Percentiles rank a stretch among this genome's conserved stretches.
Conservation (phyloP, 2,329 filamentous ascomycete genomes). For the Fusarium kyushuense region DNA sequence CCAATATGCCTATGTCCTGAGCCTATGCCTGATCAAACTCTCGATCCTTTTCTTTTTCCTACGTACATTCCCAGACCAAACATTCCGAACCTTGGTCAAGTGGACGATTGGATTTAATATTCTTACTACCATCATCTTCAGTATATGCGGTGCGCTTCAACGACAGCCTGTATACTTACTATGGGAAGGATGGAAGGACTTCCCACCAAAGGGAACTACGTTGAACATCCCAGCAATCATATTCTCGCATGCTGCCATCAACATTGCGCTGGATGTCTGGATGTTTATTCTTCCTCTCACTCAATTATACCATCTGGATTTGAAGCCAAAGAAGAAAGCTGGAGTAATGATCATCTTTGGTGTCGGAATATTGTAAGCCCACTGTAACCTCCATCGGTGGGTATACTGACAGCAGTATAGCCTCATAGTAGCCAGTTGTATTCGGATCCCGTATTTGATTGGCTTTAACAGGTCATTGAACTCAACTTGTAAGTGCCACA, state of each 20-base stretch:
- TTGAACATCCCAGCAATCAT: background rate
- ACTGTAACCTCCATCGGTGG: too few species aligned
- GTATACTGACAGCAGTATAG: background rate
- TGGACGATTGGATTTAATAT: background rate
- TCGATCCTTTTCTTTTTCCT: constrained; percentile 5
- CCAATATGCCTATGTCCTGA: background rate
- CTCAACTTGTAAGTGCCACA: background rate
- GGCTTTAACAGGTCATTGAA: background rate
- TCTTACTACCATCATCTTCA: background rate
- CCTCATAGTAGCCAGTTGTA: constrained; percentile 6
- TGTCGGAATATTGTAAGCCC: constrained; percentile 13
- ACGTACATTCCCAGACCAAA: background rate
- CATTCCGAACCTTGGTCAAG: background rate
- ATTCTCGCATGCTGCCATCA: background rate
- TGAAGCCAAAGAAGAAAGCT: background rate
- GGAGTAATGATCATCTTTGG: constrained; percentile 11
- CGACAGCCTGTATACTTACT: background rate
- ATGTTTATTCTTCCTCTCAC: constrained; percentile 13
- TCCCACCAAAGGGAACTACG: background rate
- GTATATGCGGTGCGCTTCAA: background rate
- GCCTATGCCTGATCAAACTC: background rate
- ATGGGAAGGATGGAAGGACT: constrained; percentile 1
- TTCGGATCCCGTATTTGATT: background rate
- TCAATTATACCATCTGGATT: background rate
- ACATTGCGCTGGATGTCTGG: constrained; percentile 8